phyloP scores from a whole-genome alignment of 2,329 filamentous ascomycete species.

The Capronia americana region DNA sequence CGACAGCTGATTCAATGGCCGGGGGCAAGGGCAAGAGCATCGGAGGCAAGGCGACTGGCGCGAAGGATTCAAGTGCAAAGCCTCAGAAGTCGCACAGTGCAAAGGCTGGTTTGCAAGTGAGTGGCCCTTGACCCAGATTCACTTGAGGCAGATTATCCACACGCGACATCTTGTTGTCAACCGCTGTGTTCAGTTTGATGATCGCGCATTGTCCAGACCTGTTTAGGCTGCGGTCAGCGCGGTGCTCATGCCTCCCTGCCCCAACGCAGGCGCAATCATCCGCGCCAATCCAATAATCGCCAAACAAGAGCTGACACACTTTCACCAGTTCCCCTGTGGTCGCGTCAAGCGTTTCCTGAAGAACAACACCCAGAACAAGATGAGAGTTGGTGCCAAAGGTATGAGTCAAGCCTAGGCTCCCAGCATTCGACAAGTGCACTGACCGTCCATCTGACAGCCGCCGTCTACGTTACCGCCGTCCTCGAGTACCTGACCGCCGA shows the following conservation, averaged over 20 bases:
- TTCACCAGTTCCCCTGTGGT: conserved; percentile 87
- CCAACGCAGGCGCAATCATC: too few species aligned
- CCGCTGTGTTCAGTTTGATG: background rate
- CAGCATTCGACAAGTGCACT: conserved; percentile 2
- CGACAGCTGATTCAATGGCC: conserved; percentile 61
- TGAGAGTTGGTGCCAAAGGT: conserved; percentile 95
- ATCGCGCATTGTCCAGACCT: background rate
- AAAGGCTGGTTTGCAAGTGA: conserved; percentile 93
- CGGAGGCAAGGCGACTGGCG: conserved; percentile 82
- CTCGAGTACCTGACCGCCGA: conserved; percentile 98
- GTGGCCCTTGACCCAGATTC: conserved; percentile 45
- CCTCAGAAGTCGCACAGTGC: conserved; percentile 92
- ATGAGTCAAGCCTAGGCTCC: conserved; percentile 31
- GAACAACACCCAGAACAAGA: conserved; percentile 99
- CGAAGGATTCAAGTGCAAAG: conserved; percentile 83
- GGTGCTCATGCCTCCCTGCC: background rate
- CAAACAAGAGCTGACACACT: conserved; percentile 18
- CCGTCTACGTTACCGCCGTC: conserved; percentile 96
- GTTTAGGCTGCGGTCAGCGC: background rate
- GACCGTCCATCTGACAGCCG: conserved; percentile 59
- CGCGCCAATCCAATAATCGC: background rate
- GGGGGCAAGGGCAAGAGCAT: conserved; percentile 94
- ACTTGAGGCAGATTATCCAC: conserved; percentile 14
- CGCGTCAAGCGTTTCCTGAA: conserved; percentile 99
- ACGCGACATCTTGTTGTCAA: background rate